A percentile compares a stretch with the other conserved stretches of the same genome.
These are phyloP conservation scores for Sonneratia caseolaris DNA, from an alignment of 345 rosid species.

Conservation along the genomic window DNA sequence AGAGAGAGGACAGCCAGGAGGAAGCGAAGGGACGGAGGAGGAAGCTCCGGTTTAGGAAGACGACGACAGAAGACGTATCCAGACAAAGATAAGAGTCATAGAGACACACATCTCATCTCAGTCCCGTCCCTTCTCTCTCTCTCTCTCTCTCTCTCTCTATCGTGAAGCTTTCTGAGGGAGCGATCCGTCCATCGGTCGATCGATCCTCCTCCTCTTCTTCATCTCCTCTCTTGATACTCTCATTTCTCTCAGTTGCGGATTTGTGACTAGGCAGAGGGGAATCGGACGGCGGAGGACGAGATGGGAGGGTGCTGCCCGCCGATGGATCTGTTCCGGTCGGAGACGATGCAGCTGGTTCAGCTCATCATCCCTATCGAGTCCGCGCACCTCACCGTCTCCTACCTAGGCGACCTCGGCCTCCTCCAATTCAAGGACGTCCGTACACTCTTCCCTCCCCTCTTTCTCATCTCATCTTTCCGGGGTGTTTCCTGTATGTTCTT, in stretches of 20 bases:
- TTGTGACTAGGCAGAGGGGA: background rate
- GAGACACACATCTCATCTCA: too few relatives aligned
- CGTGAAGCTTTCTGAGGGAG: too few relatives aligned
- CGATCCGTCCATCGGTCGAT: too few relatives aligned
- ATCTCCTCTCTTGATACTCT: too few relatives aligned
- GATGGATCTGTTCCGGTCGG: conserved; percentile 94
- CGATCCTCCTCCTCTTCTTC: too few relatives aligned
- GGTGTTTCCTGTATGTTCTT: background rate
- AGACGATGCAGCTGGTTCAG: conserved; percentile 90
- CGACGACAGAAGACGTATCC: too few relatives aligned
- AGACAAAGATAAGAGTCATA: too few relatives aligned
- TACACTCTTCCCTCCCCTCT: conserved; percentile 11
- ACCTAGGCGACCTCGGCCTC: conserved; percentile 88
- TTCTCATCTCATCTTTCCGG: background rate
- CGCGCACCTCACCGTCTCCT: conserved; percentile 78
- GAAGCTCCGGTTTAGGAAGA: too few relatives aligned
- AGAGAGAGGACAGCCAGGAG: too few relatives aligned
- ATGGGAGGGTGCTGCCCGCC: conserved; percentile 81
- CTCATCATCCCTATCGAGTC: conserved; percentile 88
- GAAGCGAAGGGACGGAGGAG: too few relatives aligned
- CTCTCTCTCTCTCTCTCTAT: too few relatives aligned
- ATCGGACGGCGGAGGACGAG: background rate
- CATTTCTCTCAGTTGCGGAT: background rate
- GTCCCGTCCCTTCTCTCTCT: too few relatives aligned
- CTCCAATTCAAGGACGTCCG: conserved; percentile 93